phyloP scores from a whole-genome alignment of 129 eudicot species.

The Escallonia herrerae region DNA sequence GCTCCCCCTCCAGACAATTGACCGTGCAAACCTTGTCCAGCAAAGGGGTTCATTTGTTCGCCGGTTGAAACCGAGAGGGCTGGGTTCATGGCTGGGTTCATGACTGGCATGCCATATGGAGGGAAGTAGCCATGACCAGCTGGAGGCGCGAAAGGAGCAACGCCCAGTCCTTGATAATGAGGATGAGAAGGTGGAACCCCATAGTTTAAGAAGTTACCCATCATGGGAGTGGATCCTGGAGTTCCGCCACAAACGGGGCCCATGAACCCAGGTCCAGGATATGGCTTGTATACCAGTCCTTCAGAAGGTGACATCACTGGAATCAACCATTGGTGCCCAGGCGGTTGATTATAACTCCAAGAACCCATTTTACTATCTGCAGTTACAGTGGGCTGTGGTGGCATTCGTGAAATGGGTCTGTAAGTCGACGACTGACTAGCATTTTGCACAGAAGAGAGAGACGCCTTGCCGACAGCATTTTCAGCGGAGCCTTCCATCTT shows the following conservation, averaged over 20 bases:
- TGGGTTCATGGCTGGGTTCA: conserved; percentile 23
- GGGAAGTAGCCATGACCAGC: conserved; percentile 70
- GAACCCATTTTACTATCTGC: conserved; percentile 39
- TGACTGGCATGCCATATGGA: conserved; percentile 50
- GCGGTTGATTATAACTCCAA: conserved; percentile 50
- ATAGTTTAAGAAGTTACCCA: conserved; percentile 38
- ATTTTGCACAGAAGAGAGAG: conserved; percentile 50
- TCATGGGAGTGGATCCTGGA: conserved; percentile 41
- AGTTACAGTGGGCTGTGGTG: conserved; percentile 17
- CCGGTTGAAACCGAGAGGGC: conserved; percentile 37
- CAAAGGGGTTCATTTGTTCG: too few relatives aligned
- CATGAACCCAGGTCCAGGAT: conserved; percentile 56
- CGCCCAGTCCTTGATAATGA: conserved; percentile 40
- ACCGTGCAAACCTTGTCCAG: conserved; percentile 5
- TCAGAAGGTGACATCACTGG: conserved; percentile 95
- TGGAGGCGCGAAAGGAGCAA: conserved; percentile 41
- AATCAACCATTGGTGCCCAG: conserved; percentile 84
- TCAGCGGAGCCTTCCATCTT: conserved; percentile 75
- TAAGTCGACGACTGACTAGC: conserved; percentile 35
- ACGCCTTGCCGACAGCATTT: conserved; percentile 58
- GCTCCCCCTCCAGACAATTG: conserved; percentile 8
- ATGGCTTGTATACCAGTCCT: conserved; percentile 93
- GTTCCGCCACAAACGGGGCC: conserved; percentile 53
- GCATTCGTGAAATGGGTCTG: conserved; percentile 32
- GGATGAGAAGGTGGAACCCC: conserved; percentile 43